Conservation (phyloP, 139 green algal species). For the Picochlorum costavermella region DNA sequence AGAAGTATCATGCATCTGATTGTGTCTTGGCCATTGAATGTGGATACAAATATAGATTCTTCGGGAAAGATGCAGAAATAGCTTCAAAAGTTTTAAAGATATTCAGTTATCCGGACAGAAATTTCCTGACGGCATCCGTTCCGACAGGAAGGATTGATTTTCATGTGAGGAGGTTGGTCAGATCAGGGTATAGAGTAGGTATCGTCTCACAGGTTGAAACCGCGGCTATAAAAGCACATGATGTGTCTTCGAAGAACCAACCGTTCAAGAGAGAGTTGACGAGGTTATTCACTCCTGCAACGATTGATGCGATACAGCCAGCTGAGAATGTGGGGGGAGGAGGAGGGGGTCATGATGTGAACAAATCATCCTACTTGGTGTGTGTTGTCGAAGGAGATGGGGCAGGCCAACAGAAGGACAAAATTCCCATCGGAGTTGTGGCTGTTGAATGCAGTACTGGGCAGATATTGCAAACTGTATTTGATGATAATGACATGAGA, state of each 20-base stretch:
- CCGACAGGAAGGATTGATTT: constrained; percentile 71
- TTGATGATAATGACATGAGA: constrained; percentile 41
- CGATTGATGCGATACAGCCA: constrained; percentile 56
- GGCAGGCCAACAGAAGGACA: background rate
- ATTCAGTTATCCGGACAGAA: constrained; percentile 39
- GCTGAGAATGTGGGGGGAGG: background rate
- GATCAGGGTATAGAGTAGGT: constrained; percentile 70
- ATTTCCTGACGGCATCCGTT: constrained; percentile 71
- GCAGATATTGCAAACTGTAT: constrained; percentile 49
- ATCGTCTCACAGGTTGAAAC: constrained; percentile 75
- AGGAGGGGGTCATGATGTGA: background rate
- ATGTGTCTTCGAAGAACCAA: constrained; percentile 38
- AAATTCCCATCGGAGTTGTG: constrained; percentile 13
- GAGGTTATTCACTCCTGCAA: constrained; percentile 77
- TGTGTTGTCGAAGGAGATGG: too few species aligned
- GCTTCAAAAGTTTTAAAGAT: constrained; percentile 27
- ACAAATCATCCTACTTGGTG: too few species aligned
- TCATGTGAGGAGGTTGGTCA: constrained; percentile 73
- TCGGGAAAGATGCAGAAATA: constrained; percentile 76
- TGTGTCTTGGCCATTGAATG: constrained; percentile 77
- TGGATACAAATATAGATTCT: constrained; percentile 77
- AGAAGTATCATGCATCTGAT: constrained; percentile 38
- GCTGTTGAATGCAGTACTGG: constrained; percentile 70
- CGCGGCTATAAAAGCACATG: constrained; percentile 69
- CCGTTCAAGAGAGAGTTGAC: constrained; percentile 72